Evolutionary conservation across 345 rosid genomes (phyloP).

Genomic region (Corchorus olitorius): DNA sequence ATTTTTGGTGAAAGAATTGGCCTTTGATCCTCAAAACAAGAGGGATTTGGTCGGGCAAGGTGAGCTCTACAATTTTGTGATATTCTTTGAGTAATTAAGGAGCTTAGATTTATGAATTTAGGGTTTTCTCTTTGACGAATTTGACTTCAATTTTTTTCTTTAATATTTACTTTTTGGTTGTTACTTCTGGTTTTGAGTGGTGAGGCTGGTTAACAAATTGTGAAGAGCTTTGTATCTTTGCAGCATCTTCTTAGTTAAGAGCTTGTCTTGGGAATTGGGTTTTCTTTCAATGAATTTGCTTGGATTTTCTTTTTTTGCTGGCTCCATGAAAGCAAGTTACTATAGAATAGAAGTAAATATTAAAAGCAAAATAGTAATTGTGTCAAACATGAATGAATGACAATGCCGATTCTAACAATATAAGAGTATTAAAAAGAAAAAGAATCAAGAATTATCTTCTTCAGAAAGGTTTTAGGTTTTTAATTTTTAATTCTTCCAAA

Average conservation of each 20-base stretch:
- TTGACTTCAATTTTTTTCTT: neutral
- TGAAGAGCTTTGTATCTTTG: neutral
- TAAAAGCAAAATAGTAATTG: neutral
- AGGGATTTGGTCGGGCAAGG: neutral
- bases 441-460: neutral
- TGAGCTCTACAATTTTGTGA: neutral
- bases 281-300: neutral
- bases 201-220: neutral
- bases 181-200: neutral
- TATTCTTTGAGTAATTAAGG: neutral
- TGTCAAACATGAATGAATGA: neutral
- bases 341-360: neutral
- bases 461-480: neutral
- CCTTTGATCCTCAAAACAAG: neutral
- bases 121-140: slow-evolving; percentile 2
- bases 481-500: neutral
- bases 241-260: neutral
- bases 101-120: neutral
- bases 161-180: too few species aligned
- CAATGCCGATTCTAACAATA: neutral
- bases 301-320: neutral
- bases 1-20: slow-evolving; percentile 10
- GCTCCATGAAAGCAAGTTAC: neutral
- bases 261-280: neutral
- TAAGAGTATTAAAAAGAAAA: neutral